Evolutionary conservation across 768 basidiomycete genomes (phyloP), one percentile per base, ranked within the genome.

Genomic region (Infundibulicybe gibba): DNA sequence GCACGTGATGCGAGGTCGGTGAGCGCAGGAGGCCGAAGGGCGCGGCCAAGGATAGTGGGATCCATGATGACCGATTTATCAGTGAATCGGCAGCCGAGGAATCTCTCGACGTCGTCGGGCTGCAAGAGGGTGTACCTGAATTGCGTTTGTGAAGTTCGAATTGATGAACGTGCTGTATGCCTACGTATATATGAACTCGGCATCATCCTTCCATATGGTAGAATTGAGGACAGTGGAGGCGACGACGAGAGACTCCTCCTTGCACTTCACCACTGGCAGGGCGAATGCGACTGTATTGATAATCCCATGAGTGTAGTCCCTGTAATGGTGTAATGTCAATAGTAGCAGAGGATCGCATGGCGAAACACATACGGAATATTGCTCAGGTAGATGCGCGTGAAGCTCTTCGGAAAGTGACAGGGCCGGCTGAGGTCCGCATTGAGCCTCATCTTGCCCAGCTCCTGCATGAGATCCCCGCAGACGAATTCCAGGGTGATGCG

Each of bases 321-420:
- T n/a, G n/a, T n/a, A n/a, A n/a, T n/a, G n/a, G n/a, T n/a, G n/a
- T 41, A 15, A 40, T 34, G 32, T 5, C 11, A 20, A 10, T 14
- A 17, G 9, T 19, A 5, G 14, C 12, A 12, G 40, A 16, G 9
- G 41, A 3, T 35, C n/a, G 35, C 40, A 30, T 20, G 16, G 53
- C 59, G n/a, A n/a, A n/a, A n/a, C n/a, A n/a, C n/a, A 54, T 32
- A 67, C 65, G 64, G 64, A 15, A 65, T 57, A 42, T 66, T 70
- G 46, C 61, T 65, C 30, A 69, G 42, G 60, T 65, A 70, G 40
- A 66, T 64, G 13, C 66, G 47, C 3, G 59, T 66, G 42, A 57
- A 68, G 33, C 53, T 49, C 37, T 52, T 59, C 3, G 66, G 67
- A 44, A 68, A 68, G 3, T 46, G n/a, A 3, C 52, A 34, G 5